Conservation (phyloP, 2,329 filamentous ascomycete species). For the Monosporascus cannonballus region DNA sequence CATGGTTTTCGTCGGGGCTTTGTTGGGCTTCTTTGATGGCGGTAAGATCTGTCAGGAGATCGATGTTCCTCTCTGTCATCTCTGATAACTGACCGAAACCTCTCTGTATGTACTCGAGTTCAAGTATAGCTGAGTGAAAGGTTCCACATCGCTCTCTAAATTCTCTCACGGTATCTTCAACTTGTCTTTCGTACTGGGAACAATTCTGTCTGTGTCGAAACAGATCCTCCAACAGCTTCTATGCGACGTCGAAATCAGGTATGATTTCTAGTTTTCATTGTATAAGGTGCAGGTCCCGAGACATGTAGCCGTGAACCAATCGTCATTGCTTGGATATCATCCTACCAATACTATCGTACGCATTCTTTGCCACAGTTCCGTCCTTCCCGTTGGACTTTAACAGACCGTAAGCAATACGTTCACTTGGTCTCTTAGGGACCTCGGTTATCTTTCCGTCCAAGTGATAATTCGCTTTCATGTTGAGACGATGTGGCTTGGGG, state of each 20-base stretch:
- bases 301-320: slow-evolving; percentile 1
- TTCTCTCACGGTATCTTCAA: background rate
- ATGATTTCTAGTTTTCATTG: background rate
- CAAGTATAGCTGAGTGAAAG: background rate
- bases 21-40: slow-evolving; percentile 1
- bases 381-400: background rate
- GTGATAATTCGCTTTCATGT: background rate
- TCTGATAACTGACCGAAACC: background rate
- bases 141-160: background rate
- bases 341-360: background rate
- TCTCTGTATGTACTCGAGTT: background rate
- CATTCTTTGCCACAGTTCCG: background rate
- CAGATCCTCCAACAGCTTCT: slow-evolving; percentile 1
- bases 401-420: background rate
- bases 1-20: slow-evolving; percentile 1
- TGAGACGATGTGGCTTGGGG: background rate
- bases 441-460: background rate
- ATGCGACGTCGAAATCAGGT: slow-evolving; percentile 1
- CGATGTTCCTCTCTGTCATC: background rate
- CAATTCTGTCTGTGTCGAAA: slow-evolving; percentile 3
- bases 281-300: background rate
- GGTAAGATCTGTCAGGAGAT: slow-evolving; percentile 1
- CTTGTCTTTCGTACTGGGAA: background rate
- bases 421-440: background rate
- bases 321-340: slow-evolving; percentile 1